Evolutionary conservation across 2,329 filamentous ascomycete species (phyloP), one percentile per base, ranked within the genome.

Genomic region (Acrocalymma vagum): DNA sequence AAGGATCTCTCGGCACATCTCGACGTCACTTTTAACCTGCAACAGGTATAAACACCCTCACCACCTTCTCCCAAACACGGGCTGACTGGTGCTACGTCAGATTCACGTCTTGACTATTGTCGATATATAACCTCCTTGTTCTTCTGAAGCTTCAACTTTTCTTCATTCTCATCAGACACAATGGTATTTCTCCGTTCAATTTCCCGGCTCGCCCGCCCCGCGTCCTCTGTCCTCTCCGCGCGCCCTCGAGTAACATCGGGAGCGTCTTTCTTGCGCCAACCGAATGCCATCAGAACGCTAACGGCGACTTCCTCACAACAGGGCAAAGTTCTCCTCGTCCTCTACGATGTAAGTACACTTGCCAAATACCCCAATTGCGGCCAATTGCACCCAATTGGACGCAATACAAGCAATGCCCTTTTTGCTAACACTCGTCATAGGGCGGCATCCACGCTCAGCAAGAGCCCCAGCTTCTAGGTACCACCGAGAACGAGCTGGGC

Each of bases 401-500:
- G 29, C 29, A 29, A 27, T 41, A 27, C 9, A 11, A 29, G n/a
- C n/a, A n/a, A n/a, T n/a, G n/a, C n/a, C n/a, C n/a, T n/a, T n/a
- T n/a, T n/a, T n/a, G 32, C 59, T 69, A 38, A 69, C 54, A 44
- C 30, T 30, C 25, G 34, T 44, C 25, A 11, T 34, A 85, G 83
- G 83, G 91, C 72, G 82, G 84, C 71, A 79, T 90, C 78, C 90
- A 96, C 79, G 91, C 92, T 77, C 78, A 88, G 75, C 82, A 96
- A 69, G 90, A 95, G 72, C 91, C 92, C 53, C 83, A 83, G 65
- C 83, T 99, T 62, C 85, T 96, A 65, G 94, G 94, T 67, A 96
- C 94, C 53, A 96, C 91, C 32, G 90, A 99, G 82, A 97, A 97
- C 75, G 94, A 99, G 82, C 90, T 99, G 50, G 94, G 94, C 62